Conservation (phyloP, 2,329 filamentous ascomycete genomes). For the Colletotrichum melonis region DNA sequence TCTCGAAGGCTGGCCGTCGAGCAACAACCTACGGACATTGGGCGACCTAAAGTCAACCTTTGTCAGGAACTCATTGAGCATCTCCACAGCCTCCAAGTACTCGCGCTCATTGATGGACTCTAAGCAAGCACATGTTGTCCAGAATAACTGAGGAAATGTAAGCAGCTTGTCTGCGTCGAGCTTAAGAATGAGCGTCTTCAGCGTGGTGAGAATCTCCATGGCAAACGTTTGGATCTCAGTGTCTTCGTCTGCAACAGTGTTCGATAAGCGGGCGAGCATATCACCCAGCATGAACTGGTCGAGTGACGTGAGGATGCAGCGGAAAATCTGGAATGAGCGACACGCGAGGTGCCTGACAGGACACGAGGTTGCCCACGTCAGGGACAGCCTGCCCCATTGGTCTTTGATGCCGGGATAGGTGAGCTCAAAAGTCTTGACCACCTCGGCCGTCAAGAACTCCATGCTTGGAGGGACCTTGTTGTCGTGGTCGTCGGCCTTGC, state of each 20-base stretch:
- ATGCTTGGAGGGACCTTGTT: slow-evolving; percentile 89
- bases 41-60: slow-evolving; percentile 84
- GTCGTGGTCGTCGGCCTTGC: slow-evolving; percentile 77
- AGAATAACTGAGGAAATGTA: slow-evolving; percentile 95
- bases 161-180: slow-evolving; percentile 82
- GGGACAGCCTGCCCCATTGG: slow-evolving; percentile 88
- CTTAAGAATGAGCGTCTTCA: slow-evolving; percentile 91
- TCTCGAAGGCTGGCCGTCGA: slow-evolving; percentile 82
- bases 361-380: slow-evolving; percentile 97
- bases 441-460: slow-evolving; percentile 83
- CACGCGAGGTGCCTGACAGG: slow-evolving; percentile 95
- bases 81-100: slow-evolving; percentile 89
- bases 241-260: slow-evolving; percentile 96
- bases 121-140: slow-evolving; percentile 95
- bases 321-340: slow-evolving; percentile 96
- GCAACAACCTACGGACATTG: slow-evolving; percentile 75
- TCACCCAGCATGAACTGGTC: slow-evolving; percentile 96
- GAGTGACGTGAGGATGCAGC: slow-evolving; percentile 89
- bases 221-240: slow-evolving; percentile 96
- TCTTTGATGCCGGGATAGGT: slow-evolving; percentile 89
- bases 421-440: slow-evolving; percentile 86
- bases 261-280: slow-evolving; percentile 94
- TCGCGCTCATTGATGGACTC: slow-evolving; percentile 97
- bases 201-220: slow-evolving; percentile 95
- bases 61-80: slow-evolving; percentile 87